Conservation (phyloP, 495 filamentous ascomycete species). For the Lepidopterella palustris region DNA sequence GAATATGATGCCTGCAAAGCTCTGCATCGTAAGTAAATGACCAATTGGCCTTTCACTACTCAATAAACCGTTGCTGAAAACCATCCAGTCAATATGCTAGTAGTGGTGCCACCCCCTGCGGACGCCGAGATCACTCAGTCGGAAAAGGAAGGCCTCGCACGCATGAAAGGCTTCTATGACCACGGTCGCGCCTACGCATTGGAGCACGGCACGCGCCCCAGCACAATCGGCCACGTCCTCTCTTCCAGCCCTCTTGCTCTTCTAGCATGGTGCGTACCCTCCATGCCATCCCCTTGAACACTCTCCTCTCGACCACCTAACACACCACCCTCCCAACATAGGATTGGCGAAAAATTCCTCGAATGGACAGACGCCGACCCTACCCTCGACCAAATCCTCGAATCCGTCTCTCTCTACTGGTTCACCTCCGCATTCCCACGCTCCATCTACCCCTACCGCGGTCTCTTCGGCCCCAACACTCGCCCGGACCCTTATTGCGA, state of each 20-base stretch:
- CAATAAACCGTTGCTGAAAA: not conserved
- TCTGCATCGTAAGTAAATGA: constrained; percentile 33
- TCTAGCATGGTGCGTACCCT: constrained; percentile 53
- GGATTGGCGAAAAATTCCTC: constrained; percentile 63
- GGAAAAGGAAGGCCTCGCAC: constrained; percentile 23
- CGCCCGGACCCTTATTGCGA: constrained; percentile 35
- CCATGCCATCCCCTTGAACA: not conserved
- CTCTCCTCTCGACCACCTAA: too few species aligned
- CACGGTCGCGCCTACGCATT: constrained; percentile 48
- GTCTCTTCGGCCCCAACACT: constrained; percentile 29
- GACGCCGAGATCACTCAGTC: constrained; percentile 1
- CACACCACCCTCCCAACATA: constrained; percentile 18
- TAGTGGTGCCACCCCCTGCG: not conserved
- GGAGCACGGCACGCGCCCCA: constrained; percentile 54
- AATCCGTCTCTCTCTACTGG: constrained; percentile 58
- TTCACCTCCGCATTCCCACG: constrained; percentile 53
- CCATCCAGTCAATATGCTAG: constrained; percentile 19
- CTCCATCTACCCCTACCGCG: constrained; percentile 52
- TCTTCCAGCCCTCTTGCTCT: constrained; percentile 54
- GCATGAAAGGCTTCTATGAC: constrained; percentile 33
- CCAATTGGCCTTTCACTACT: not conserved
- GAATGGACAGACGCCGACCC: constrained; percentile 55
- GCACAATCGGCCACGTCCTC: constrained; percentile 56
- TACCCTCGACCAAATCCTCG: constrained; percentile 49
- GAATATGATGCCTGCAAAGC: constrained; percentile 39